A percentile compares a stretch with the other conserved stretches of the same genome.
Conservation (phyloP, 208 protist species). For the Crithidia thermophila region DNA sequence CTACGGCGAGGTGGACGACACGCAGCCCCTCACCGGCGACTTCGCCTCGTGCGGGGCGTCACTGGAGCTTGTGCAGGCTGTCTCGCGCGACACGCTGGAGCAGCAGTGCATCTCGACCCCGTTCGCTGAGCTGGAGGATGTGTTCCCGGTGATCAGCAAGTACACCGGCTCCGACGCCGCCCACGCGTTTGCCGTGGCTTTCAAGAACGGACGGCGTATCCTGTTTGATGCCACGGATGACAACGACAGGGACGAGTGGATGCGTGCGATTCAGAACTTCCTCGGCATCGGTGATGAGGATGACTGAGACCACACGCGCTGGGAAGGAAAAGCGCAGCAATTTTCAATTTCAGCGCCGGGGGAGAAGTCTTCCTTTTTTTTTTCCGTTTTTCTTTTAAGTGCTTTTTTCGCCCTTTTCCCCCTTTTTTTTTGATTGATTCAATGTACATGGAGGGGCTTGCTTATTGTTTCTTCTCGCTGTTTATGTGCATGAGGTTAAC, state of each 20-base stretch:
- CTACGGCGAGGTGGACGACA: conserved; percentile 54
- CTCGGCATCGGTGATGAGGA: conserved; percentile 72
- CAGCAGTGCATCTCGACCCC: conserved; percentile 76
- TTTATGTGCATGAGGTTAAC: no score
- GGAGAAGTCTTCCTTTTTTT: background rate
- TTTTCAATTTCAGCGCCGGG: no score
- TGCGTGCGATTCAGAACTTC: conserved; percentile 74
- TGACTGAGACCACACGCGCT: conserved; percentile 13
- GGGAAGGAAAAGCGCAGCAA: no score
- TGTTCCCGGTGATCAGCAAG: conserved; percentile 74
- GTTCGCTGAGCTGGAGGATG: conserved; percentile 72
- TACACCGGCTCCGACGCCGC: conserved; percentile 68
- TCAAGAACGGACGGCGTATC: conserved; percentile 72
- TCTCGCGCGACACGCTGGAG: conserved; percentile 70
- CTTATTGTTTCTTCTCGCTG: no score
- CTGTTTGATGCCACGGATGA: conserved; percentile 58
- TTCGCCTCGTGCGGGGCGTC: conserved; percentile 56
- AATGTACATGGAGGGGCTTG: no score
- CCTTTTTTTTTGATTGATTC: background rate
- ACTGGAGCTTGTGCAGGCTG: conserved; percentile 61
- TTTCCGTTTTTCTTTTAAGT: background rate
- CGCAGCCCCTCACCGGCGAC: conserved; percentile 31
- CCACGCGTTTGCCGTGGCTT: conserved; percentile 78
- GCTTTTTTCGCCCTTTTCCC: background rate
- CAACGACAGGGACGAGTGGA: conserved; percentile 66